Evolutionary conservation across 805 yeast genomes (phyloP).

Genomic region (Yarrowia porcina): DNA sequence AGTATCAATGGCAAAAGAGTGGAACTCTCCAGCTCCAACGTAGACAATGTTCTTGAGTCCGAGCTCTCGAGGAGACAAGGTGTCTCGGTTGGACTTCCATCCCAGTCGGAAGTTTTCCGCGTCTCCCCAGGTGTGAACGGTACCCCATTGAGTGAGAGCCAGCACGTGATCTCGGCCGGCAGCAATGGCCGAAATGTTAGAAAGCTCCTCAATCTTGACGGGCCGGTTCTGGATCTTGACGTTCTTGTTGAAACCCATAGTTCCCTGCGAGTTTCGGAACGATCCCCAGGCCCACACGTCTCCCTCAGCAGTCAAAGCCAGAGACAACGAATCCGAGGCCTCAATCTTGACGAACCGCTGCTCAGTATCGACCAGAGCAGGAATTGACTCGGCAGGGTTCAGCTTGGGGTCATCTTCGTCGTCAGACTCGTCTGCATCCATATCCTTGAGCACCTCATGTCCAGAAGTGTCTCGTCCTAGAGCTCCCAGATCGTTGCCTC

Average conservation of each 20-base stretch:
- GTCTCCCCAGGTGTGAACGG: constrained; percentile 95
- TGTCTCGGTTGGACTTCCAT: constrained; percentile 48
- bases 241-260: constrained; percentile 72
- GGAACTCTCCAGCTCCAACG: constrained; percentile 92
- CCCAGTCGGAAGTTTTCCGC: constrained; percentile 94
- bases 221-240: constrained; percentile 67
- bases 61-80: constrained; percentile 67
- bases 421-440: constrained; percentile 61
- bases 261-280: constrained; percentile 72
- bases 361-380: constrained; percentile 61
- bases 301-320: constrained; percentile 74
- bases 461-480: constrained; percentile 76
- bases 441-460: constrained; percentile 63
- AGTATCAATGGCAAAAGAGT: constrained; percentile 83
- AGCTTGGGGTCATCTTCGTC: constrained; percentile 75
- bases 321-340: constrained; percentile 90
- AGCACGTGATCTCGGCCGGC: constrained; percentile 91
- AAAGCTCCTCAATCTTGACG: constrained; percentile 54
- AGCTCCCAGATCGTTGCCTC: constrained; percentile 88
- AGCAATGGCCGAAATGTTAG: constrained; percentile 75
- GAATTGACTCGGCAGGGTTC: constrained; percentile 86
- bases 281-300: constrained; percentile 98
- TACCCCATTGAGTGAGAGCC: constrained; percentile 78
- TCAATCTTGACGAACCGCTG: constrained; percentile 70
- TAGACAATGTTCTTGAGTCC: constrained; percentile 75